Conservation (phyloP, 768 basidiomycete species). For the Lactarius akahatsu region DNA sequence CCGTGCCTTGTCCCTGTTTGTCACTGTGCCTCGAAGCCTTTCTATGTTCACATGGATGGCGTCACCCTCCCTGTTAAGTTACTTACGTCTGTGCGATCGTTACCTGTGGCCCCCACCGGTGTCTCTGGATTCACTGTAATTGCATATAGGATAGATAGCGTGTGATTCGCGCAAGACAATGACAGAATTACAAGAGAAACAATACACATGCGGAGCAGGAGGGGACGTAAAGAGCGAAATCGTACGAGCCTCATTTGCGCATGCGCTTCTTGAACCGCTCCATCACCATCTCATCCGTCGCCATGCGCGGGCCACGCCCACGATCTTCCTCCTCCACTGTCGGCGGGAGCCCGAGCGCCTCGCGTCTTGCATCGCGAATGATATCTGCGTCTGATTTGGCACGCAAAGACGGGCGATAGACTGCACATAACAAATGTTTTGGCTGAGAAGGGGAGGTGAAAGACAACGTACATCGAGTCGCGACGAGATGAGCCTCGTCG, state of each 20-base stretch:
- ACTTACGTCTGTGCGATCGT: neutral
- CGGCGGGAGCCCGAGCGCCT: constrained; percentile 76
- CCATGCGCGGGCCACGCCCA: constrained; percentile 63
- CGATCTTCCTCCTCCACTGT: constrained; percentile 44
- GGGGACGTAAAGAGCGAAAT: neutral
- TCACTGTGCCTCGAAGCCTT: neutral
- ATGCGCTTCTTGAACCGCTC: constrained; percentile 97
- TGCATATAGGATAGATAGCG: neutral
- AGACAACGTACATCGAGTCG: constrained; percentile 72
- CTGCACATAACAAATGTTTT: constrained; percentile 40
- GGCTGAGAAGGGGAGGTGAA: constrained; percentile 16
- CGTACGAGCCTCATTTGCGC: constrained; percentile 56
- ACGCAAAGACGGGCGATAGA: constrained; percentile 80
- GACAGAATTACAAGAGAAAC: neutral
- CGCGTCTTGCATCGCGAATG: constrained; percentile 80
- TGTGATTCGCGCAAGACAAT: neutral
- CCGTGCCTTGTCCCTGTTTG: no score
- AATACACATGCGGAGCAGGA: neutral
- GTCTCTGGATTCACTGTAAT: neutral
- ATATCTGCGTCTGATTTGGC: constrained; percentile 88
- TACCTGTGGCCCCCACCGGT: neutral
- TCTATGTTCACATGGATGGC: neutral
- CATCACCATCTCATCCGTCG: constrained; percentile 92
- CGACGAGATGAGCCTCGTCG: constrained; percentile 83
- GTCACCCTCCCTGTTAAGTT: neutral